These are phyloP conservation scores for Aspergillus eucalypticola DNA, from an alignment of 2,329 filamentous ascomycete genomes.

Conservation along the genomic window DNA sequence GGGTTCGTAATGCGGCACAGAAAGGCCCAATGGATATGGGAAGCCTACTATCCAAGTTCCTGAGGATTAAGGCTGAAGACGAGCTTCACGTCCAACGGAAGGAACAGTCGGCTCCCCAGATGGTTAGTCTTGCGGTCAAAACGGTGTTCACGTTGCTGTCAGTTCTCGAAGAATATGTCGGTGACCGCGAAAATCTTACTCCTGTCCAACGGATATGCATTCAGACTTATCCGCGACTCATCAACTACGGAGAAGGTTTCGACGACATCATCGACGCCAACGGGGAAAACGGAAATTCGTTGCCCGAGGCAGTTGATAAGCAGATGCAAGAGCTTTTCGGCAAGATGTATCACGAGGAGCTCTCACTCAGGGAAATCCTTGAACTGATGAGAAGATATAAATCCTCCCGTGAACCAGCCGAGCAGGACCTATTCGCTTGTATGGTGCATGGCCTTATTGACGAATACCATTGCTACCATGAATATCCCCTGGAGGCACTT, in stretches of 20 bases:
- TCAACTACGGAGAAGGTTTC: conserved; percentile 92
- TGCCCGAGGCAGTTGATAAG: conserved; percentile 75
- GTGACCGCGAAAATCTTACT: conserved; percentile 69
- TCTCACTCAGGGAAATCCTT: conserved; percentile 82
- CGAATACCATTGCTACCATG: conserved; percentile 91
- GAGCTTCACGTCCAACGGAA: conserved; percentile 73
- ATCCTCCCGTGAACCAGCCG: conserved; percentile 74
- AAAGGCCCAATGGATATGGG: conserved; percentile 69
- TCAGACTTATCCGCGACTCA: conserved; percentile 86
- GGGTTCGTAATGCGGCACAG: conserved; percentile 69
- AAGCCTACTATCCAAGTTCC: conserved; percentile 72
- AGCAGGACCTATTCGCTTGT: conserved; percentile 94
- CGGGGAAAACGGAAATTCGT: conserved; percentile 74
- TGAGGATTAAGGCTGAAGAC: conserved; percentile 79
- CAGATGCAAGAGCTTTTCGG: conserved; percentile 99
- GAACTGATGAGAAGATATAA: conserved; percentile 84
- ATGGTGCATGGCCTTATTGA: conserved; percentile 99
- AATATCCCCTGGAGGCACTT: conserved; percentile 93
- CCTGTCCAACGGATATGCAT: conserved; percentile 83
- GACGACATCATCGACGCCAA: conserved; percentile 90
- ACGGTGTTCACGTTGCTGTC: conserved; percentile 79
- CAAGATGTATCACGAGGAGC: conserved; percentile 92
- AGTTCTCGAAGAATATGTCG: conserved; percentile 69
- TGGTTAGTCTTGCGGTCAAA: conserved; percentile 76
- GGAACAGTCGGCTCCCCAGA: conserved; percentile 65